Evolutionary conservation across 768 basidiomycete genomes (phyloP).

Genomic region (Leccinellum luteum): DNA sequence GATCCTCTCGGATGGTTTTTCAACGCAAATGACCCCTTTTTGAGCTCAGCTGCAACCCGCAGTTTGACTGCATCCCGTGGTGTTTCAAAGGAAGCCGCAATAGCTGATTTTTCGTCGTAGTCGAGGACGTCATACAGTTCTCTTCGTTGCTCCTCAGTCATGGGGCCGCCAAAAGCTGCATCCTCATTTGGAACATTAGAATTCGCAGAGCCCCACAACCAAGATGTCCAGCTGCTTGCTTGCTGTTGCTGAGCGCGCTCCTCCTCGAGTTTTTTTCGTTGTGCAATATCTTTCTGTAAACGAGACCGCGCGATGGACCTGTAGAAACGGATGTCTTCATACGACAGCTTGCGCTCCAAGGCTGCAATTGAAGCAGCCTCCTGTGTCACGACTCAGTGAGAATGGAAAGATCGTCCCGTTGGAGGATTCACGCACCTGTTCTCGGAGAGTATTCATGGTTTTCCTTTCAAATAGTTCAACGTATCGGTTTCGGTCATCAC

Average conservation of each 20-base stretch:
- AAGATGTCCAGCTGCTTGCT: slow-evolving; percentile 61
- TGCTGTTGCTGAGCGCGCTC: slow-evolving; percentile 57
- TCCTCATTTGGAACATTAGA: slow-evolving; percentile 44
- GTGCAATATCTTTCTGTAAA: slow-evolving; percentile 79
- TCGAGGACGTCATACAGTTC: slow-evolving; percentile 89
- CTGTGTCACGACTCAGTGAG: slow-evolving; percentile 31
- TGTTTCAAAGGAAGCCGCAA: slow-evolving; percentile 64
- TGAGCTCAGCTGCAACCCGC: slow-evolving; percentile 71
- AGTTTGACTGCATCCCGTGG: slow-evolving; percentile 80
- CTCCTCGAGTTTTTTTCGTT: slow-evolving; percentile 63
- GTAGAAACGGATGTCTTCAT: slow-evolving; percentile 97
- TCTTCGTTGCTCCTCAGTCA: slow-evolving; percentile 88
- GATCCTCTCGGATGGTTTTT: slow-evolving; percentile 67
- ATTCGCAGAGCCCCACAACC: slow-evolving; percentile 78
- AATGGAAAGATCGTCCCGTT: not conserved
- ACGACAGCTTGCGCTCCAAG: slow-evolving; percentile 80
- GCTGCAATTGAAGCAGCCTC: slow-evolving; percentile 52
- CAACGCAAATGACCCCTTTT: slow-evolving; percentile 85
- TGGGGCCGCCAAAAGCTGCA: slow-evolving; percentile 56
- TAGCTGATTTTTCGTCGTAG: slow-evolving; percentile 83
- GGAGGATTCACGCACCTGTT: slow-evolving; percentile 45
- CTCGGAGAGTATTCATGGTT: slow-evolving; percentile 49
- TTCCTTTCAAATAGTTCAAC: slow-evolving; percentile 83
- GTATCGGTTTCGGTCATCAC: slow-evolving; percentile 85
- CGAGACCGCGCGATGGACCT: slow-evolving; percentile 90